These are phyloP conservation scores for Trebouxia sp. DNA, from an alignment of 139 green algal species.

Conservation along the genomic window DNA sequence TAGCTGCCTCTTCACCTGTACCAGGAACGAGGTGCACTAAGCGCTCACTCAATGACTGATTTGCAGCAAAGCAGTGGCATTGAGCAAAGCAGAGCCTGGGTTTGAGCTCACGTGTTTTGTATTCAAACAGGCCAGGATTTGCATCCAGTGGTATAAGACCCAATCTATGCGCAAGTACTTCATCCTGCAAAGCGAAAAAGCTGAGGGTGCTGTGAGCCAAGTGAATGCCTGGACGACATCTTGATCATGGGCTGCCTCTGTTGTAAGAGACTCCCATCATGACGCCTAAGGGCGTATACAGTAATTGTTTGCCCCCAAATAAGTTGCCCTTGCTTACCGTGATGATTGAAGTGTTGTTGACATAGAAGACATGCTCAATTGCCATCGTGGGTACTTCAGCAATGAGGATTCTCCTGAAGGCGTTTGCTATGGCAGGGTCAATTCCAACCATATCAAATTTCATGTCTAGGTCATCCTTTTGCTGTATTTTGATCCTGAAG, in stretches of 20 bases:
- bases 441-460: slow-evolving; percentile 94
- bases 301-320: too few species aligned
- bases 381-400: slow-evolving; percentile 95
- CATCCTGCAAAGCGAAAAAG: slow-evolving; percentile 60
- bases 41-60: too few species aligned
- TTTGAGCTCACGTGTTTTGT: slow-evolving; percentile 46
- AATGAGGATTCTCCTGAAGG: slow-evolving; percentile 93
- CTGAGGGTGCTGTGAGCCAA: too few species aligned
- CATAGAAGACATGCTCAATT: slow-evolving; percentile 97
- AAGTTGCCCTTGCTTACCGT: slow-evolving; percentile 50
- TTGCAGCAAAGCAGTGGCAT: too few species aligned
- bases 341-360: slow-evolving; percentile 97
- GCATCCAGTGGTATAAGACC: slow-evolving; percentile 87
- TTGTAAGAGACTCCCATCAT: too few species aligned
- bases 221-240: too few species aligned
- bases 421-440: slow-evolving; percentile 89
- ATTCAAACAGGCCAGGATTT: slow-evolving; percentile 81
- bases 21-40: too few species aligned
- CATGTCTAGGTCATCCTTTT: slow-evolving; percentile 58
- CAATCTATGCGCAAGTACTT: slow-evolving; percentile 92
- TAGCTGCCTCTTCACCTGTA: slow-evolving; percentile 41
- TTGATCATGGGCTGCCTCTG: too few species aligned
- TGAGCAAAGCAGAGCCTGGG: too few species aligned
- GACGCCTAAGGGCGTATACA: too few species aligned
- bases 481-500: slow-evolving; percentile 58